Percentiles rank a stretch among this genome's conserved stretches.
phyloP scores from a whole-genome alignment of 129 eudicot genomes.

The Mikania micrantha region DNA sequence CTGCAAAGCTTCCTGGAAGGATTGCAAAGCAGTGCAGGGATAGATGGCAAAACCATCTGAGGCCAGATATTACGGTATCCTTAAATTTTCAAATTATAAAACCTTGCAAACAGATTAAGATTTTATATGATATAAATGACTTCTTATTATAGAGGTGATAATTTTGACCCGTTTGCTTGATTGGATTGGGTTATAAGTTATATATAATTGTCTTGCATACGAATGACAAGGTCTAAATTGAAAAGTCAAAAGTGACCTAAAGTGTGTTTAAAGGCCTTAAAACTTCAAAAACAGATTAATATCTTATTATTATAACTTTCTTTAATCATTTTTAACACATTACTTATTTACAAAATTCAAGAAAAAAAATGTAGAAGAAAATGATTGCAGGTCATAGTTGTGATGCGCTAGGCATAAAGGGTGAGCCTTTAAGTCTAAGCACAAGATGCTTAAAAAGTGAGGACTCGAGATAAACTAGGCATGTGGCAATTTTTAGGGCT shows the following conservation, averaged over 20 bases:
- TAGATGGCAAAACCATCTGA: constrained; percentile 75
- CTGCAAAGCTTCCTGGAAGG: constrained; percentile 63
- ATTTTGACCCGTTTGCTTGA: background rate
- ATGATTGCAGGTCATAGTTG: too few relatives aligned
- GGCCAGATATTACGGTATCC: constrained; percentile 62
- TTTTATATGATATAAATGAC: too few relatives aligned
- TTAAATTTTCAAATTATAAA: too few relatives aligned
- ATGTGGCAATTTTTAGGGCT: too few relatives aligned
- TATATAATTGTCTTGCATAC: too few relatives aligned
- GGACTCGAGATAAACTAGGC: too few relatives aligned
- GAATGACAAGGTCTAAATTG: background rate
- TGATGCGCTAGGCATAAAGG: too few relatives aligned
- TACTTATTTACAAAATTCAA: background rate
- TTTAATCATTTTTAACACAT: background rate
- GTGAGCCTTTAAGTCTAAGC: too few relatives aligned
- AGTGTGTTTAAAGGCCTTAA: background rate
- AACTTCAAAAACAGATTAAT: too few relatives aligned
- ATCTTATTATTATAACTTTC: background rate
- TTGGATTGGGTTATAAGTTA: background rate
- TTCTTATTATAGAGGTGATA: too few relatives aligned
- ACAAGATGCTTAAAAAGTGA: too few relatives aligned
- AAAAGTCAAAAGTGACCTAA: background rate
- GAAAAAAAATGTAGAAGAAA: background rate
- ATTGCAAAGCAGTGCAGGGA: constrained; percentile 77
- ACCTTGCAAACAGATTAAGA: too few relatives aligned